Evolutionary conservation across 345 rosid species (phyloP).

Genomic region (Hevea brasiliensis): DNA sequence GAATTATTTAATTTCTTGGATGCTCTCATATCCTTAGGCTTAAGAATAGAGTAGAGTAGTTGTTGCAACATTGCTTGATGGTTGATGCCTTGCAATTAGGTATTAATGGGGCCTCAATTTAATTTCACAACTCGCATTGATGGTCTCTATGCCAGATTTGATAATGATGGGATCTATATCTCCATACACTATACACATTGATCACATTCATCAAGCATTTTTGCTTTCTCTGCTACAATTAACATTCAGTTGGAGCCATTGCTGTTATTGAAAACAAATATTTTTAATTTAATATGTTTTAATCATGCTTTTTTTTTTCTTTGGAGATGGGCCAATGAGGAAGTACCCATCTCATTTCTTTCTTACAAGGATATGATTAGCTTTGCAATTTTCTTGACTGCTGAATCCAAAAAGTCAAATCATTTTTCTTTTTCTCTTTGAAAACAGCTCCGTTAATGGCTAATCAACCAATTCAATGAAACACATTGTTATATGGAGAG

Average conservation of each 20-base stretch:
- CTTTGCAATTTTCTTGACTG: not conserved
- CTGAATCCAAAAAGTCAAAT: not conserved
- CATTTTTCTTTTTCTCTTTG: too few species aligned
- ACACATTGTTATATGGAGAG: not conserved
- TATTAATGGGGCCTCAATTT: conserved; percentile 5
- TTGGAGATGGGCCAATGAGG: too few species aligned
- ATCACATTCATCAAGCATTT: too few species aligned
- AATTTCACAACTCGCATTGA: not conserved
- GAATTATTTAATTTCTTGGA: too few species aligned
- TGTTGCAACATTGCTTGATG: not conserved
- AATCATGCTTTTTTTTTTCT: too few species aligned
- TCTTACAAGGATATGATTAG: not conserved
- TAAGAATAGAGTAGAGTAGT: not conserved
- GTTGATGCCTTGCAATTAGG: not conserved
- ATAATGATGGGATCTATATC: not conserved
- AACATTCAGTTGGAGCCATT: too few species aligned
- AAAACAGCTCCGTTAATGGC: not conserved
- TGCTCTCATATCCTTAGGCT: too few species aligned
- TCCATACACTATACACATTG: too few species aligned
- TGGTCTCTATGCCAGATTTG: not conserved
- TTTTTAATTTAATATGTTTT: too few species aligned
- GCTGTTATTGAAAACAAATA: too few species aligned
- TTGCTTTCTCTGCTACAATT: too few species aligned
- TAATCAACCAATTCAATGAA: not conserved
- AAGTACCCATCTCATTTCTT: not conserved